Evolutionary conservation across 768 basidiomycete genomes (phyloP).

Genomic region (Suillus occidentalis): DNA sequence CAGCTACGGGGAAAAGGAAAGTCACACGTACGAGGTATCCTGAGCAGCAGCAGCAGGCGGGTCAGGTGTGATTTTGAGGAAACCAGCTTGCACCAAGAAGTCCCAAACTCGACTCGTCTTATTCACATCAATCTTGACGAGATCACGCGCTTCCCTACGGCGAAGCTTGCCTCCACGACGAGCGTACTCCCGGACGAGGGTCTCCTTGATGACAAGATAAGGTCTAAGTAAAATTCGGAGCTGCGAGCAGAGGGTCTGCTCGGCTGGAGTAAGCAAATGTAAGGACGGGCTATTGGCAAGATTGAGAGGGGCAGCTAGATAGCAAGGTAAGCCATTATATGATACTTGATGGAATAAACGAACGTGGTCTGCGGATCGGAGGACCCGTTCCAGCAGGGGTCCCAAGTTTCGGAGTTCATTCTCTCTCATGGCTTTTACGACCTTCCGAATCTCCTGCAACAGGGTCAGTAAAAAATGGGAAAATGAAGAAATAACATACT

Average conservation of each 20-base stretch:
- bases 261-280: conserved; percentile 84
- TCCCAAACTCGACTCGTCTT: conserved; percentile 94
- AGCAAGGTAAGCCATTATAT: conserved; percentile 1
- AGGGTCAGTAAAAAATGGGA: not conserved
- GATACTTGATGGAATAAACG: conserved; percentile 16
- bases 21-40: conserved; percentile 37
- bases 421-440: conserved; percentile 60
- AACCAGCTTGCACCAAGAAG: conserved; percentile 84
- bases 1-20: not conserved
- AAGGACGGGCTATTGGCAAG: conserved; percentile 88
- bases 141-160: conserved; percentile 82
- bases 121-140: conserved; percentile 91
- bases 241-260: conserved; percentile 85
- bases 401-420: conserved; percentile 53
- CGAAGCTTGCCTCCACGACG: conserved; percentile 85
- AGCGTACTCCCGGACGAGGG: conserved; percentile 90
- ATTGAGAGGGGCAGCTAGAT: conserved; percentile 67
- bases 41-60: conserved; percentile 34
- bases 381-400: conserved; percentile 37
- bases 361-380: conserved; percentile 43
- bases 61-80: conserved; percentile 68
- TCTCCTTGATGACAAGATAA: conserved; percentile 95
- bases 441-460: conserved; percentile 50
- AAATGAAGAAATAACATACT: conserved; percentile 48
- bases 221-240: conserved; percentile 93